phyloP scores from a whole-genome alignment of 495 filamentous ascomycete species.

The Parathielavia appendiculata region DNA sequence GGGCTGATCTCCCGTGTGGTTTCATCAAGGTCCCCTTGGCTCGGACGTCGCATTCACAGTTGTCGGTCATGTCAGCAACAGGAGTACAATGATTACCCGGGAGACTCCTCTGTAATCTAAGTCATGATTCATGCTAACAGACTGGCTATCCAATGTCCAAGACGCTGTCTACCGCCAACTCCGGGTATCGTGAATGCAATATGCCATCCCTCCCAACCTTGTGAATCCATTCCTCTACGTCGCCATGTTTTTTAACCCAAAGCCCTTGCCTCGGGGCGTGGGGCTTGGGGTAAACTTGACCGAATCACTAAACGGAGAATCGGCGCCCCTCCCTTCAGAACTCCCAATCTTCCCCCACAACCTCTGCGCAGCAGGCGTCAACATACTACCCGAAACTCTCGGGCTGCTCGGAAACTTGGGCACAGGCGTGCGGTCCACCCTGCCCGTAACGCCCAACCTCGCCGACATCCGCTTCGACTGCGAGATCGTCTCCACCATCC shows the following conservation, averaged over 20 bases:
- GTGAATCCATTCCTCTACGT: conserved; percentile 11
- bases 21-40: too few species aligned
- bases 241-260: conserved; percentile 23
- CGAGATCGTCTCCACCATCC: conserved; percentile 82
- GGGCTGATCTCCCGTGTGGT: neutral
- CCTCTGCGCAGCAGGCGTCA: conserved; percentile 78
- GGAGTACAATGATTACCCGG: neutral
- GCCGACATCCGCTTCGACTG: conserved; percentile 59
- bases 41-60: neutral
- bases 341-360: conserved; percentile 65
- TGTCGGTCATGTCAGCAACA: too few species aligned
- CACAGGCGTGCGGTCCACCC: conserved; percentile 54
- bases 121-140: neutral
- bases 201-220: neutral
- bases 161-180: neutral
- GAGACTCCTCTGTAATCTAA: neutral
- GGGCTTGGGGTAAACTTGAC: conserved; percentile 31
- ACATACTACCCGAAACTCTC: conserved; percentile 46
- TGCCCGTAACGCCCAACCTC: conserved; percentile 48
- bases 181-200: conserved; percentile 19
- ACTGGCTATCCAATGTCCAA: neutral
- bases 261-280: conserved; percentile 25
- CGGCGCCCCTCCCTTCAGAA: conserved; percentile 43
- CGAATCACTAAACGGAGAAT: conserved; percentile 44
- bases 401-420: conserved; percentile 78